These are phyloP conservation scores for Suillus occidentalis DNA, from an alignment of 768 basidiomycete genomes.

Conservation along the genomic window DNA sequence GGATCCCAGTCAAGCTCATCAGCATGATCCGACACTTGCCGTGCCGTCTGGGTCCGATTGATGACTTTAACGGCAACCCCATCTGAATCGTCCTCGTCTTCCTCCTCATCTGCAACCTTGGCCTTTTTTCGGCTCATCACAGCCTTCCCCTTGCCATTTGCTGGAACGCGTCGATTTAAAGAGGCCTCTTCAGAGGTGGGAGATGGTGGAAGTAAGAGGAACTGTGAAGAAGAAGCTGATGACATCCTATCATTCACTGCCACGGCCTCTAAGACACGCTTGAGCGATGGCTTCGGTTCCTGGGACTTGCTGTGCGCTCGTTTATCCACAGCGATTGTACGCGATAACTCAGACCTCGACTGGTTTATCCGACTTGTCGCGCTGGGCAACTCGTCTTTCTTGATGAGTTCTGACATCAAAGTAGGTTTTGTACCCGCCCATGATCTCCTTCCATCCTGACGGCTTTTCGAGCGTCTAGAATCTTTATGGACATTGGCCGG, in stretches of 20 bases:
- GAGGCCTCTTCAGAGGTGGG: conserved; percentile 50
- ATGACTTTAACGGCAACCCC: conserved; percentile 24
- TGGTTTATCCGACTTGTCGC: not conserved
- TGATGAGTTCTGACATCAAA: not conserved
- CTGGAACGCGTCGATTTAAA: conserved; percentile 28
- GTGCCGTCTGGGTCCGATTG: conserved; percentile 14
- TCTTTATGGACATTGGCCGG: not conserved
- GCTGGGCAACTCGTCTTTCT: not conserved
- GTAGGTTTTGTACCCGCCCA: not conserved
- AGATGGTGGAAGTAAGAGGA: conserved; percentile 61
- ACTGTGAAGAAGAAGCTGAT: conserved; percentile 17
- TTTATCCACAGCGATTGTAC: not conserved
- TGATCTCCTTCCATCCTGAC: too few relatives aligned
- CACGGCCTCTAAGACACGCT: conserved; percentile 39
- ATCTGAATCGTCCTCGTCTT: conserved; percentile 18
- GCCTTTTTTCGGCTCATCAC: conserved; percentile 48
- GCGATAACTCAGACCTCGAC: not conserved
- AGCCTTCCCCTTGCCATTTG: conserved; percentile 42
- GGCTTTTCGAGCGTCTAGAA: not conserved
- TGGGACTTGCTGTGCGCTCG: not conserved
- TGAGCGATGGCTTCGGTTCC: conserved; percentile 35
- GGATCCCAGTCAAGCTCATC: conserved; percentile 31
- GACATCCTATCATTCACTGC: not conserved
- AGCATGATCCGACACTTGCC: conserved; percentile 8
- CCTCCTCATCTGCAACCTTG: conserved; percentile 38